Evolutionary conservation across 1,284 basidiomycete genomes (phyloP).

Genomic region (Clitocybe nebularis): DNA sequence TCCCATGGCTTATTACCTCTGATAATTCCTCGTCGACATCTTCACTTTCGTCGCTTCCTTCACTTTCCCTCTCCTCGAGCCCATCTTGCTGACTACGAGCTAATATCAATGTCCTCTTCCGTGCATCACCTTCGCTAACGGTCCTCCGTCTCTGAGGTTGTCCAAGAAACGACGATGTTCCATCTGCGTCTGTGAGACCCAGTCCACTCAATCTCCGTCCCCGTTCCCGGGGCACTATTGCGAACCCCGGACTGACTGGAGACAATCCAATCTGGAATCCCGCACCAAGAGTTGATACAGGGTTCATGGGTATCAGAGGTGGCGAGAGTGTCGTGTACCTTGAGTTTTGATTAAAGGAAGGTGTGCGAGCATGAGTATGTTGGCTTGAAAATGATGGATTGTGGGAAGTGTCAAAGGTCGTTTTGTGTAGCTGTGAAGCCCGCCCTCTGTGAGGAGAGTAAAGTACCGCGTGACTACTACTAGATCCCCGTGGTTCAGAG

Average conservation of each 20-base stretch:
- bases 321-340: constrained; percentile 20
- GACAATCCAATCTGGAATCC: constrained; percentile 74
- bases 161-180: constrained; percentile 18
- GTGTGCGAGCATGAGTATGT: constrained; percentile 5
- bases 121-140: constrained; percentile 46
- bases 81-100: constrained; percentile 12
- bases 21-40: constrained; percentile 2
- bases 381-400: constrained; percentile 17
- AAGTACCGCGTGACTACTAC: constrained; percentile 1
- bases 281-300: constrained; percentile 37
- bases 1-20: not conserved
- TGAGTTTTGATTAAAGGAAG: constrained; percentile 1
- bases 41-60: constrained; percentile 4
- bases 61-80: constrained; percentile 5
- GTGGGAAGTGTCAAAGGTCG: constrained; percentile 15
- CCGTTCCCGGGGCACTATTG: constrained; percentile 51
- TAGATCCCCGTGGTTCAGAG: not conserved
- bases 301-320: constrained; percentile 24
- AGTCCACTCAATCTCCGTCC: constrained; percentile 35
- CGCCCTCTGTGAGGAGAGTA: constrained; percentile 11
- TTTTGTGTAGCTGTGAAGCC: constrained; percentile 14
- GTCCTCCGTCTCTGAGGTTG: constrained; percentile 32
- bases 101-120: constrained; percentile 17
- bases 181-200: constrained; percentile 19
- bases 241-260: constrained; percentile 70